Percentiles rank a stretch among this genome's conserved stretches.
Evolutionary conservation across 2,329 filamentous ascomycete genomes (phyloP).

Genomic region (Aspergillus felis): DNA sequence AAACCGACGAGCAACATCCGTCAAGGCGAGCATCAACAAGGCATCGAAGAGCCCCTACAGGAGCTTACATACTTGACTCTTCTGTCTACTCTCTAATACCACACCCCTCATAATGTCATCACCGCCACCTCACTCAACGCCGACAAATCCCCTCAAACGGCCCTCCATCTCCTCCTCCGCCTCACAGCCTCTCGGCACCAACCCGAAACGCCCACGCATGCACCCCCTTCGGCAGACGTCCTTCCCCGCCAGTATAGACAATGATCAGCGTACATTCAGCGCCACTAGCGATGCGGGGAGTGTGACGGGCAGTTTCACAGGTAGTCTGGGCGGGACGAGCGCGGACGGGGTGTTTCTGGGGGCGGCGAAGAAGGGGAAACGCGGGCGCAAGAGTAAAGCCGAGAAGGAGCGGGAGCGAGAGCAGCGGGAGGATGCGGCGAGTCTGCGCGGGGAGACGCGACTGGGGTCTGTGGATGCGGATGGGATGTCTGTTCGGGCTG

Average conservation of each 20-base stretch:
- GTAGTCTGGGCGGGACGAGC: constrained; percentile 37
- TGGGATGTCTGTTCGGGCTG: constrained; percentile 29
- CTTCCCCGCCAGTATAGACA: constrained; percentile 36
- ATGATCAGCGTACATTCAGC: constrained; percentile 26
- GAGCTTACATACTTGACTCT: background rate
- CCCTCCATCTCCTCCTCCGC: constrained; percentile 38
- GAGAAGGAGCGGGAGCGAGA: constrained; percentile 36
- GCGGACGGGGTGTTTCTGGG: constrained; percentile 31
- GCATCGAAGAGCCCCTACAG: background rate
- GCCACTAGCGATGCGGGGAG: constrained; percentile 38
- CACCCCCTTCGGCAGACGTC: constrained; percentile 48
- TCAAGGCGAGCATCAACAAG: background rate
- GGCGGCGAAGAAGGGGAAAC: constrained; percentile 30
- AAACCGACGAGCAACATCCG: background rate
- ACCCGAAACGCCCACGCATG: constrained; percentile 34
- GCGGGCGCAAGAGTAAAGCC: constrained; percentile 36
- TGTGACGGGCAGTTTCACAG: constrained; percentile 41
- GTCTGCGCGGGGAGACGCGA: constrained; percentile 23
- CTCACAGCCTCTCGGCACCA: constrained; percentile 29
- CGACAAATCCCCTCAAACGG: constrained; percentile 38
- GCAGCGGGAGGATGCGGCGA: constrained; percentile 20
- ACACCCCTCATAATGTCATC: constrained; percentile 33
- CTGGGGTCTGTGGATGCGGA: constrained; percentile 32
- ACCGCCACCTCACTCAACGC: constrained; percentile 27
- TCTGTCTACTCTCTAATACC: constrained; percentile 2